Base-by-base conservation (phyloP, 169 alveolate species). In the Cryptosporidium ubiquitum region DNA sequence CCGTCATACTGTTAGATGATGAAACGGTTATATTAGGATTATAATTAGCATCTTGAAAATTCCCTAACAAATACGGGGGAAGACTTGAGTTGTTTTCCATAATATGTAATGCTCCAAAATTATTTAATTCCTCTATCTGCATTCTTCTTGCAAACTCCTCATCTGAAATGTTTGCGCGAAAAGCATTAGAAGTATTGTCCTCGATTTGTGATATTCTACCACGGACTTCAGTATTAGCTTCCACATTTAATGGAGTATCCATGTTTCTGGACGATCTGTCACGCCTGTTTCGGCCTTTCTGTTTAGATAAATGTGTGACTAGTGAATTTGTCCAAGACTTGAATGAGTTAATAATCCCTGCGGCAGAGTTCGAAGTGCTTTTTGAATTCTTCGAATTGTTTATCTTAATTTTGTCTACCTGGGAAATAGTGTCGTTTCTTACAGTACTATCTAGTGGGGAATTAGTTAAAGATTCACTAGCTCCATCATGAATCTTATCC, bases 91-190 rank as follows among this genome's bases (percentile, higher is more conserved):
- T 3, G 12, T 39, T 6, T 26, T 39, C 68, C 5, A 18, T 18
- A n/a, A 29, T 16, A 60, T 44, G 35, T 9, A 61, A 7, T 5
- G 26, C 33, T 14, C 37, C 69, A 23, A 39, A 29, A 12, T 6
- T 42, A 33, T 44, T 79, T 14, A 79, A 61, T 26, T 79, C 89
- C 47, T 79, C 89, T 23, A 79, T 35, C 37, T 79, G 89, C 16
- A 79, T 79, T 35, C 89, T 79, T 47, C 89, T 58, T 47, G 89
- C 89, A 40, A 79, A 68, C 51, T 79, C 89, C 18, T 79, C 89
- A 64, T 79, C 89, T 7, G 85, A 52, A 0, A 73, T 26, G 26
- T 52, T 6, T 37, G 20, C 35, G 51, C 10, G 49, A 23, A 26
- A 12, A 14, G 20, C 29, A 31, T 35, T 6, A 12, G 29, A 20